Base-by-base conservation (phyloP, 805 yeast genomes). In the Nadsonia fulvescens region DNA sequence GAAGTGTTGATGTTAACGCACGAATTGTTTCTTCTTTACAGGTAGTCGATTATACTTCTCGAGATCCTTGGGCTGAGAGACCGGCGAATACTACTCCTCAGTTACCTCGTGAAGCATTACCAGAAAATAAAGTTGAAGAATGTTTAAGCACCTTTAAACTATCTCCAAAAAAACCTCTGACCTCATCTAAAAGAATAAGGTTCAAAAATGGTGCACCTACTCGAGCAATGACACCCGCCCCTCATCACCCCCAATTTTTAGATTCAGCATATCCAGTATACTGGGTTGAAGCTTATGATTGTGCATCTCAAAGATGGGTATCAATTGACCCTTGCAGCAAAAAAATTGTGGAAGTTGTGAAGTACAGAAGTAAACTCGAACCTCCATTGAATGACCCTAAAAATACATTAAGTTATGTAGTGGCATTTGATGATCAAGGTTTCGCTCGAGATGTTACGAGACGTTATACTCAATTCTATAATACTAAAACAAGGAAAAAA, bases 211-310 rank as follows among this genome's bases (percentile, higher is more conserved):
- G n/a, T n/a, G n/a, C n/a, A n/a, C n/a, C n/a, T n/a, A n/a, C n/a
- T n/a, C n/a, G n/a, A n/a, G n/a, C n/a, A n/a, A n/a, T n/a, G n/a
- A n/a, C n/a, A n/a, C n/a, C n/a, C n/a, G n/a, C n/a, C n/a, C n/a
- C n/a, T n/a, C n/a, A n/a, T n/a, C n/a, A n/a, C n/a, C n/a, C n/a
- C n/a, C n/a, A n/a, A n/a, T 28, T 22, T 15, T 7, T 22, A 3
- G 29, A 27, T 7, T 33, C 46, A 24, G 40, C 42, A 6, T 73
- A 56, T 40, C 95, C 95, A 0, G 60, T 82, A 0, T 82, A 73
- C 42, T 89, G 98, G 98, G 70, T 70, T 12, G 98, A 89, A 45
- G 93, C 77, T 0, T 86, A 93, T 93, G 83, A 86, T 44, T 62
- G 63, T 26, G 66, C 61, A 31, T 51, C 67, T 4, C 61, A 68